Conservation (phyloP, 2,329 filamentous ascomycete genomes). For the Microdochium trichocladiopsis region DNA sequence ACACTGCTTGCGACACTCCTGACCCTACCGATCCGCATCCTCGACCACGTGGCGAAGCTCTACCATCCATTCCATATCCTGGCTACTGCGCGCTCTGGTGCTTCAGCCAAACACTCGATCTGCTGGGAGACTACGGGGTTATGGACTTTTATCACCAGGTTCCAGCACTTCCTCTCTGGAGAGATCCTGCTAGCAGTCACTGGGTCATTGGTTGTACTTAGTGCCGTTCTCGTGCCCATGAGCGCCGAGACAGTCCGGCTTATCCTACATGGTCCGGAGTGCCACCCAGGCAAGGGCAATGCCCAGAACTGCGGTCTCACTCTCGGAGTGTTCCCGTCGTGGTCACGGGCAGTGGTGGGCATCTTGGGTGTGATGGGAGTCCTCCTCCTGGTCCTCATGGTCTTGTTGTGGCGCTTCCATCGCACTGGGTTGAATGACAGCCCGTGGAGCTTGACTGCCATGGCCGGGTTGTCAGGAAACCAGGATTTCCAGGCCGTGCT, state of each 20-base stretch:
- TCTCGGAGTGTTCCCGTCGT: conserved; percentile 23
- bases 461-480: conserved; percentile 24
- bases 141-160: conserved; percentile 24
- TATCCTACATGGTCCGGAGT: conserved; percentile 25
- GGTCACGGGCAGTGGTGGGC: conserved; percentile 21
- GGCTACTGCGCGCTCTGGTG: conserved; percentile 22
- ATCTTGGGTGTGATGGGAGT: conserved; percentile 22
- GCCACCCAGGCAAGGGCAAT: conserved; percentile 7
- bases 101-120: conserved; percentile 30
- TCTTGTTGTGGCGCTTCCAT: conserved; percentile 21
- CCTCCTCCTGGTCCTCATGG: conserved; percentile 17
- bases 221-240: conserved; percentile 27
- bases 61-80: conserved; percentile 36
- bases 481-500: conserved; percentile 19
- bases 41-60: conserved; percentile 26
- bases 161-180: conserved; percentile 23
- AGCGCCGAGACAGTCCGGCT: conserved; percentile 31
- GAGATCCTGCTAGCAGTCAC: conserved; percentile 29
- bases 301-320: conserved; percentile 22
- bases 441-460: conserved; percentile 31
- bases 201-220: conserved; percentile 23
- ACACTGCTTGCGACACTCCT: conserved; percentile 12
- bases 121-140: conserved; percentile 31
- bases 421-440: conserved; percentile 28
- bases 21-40: conserved; percentile 11